Evolutionary conservation across 257 asterid genomes (phyloP), one percentile per base, ranked within the genome.

Genomic region (Coffea eugenioides): DNA sequence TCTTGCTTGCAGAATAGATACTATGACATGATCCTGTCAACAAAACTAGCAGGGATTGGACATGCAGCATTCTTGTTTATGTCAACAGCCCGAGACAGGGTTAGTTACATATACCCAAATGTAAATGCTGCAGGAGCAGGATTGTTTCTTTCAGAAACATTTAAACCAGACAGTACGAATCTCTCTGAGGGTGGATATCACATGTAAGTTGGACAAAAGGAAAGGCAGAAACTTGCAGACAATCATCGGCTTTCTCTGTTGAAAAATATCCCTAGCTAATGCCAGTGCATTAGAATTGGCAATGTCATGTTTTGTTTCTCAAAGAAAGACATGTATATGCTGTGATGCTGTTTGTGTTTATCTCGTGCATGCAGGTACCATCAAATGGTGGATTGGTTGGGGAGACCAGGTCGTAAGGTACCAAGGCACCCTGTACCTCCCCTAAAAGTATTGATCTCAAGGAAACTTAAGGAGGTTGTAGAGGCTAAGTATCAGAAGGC

Each of bases 101-200:
- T 88, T 21, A 92, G 98, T 88, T 94, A 92, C 56, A 10, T 91
- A 64, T 94, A 94, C 84, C 98, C 98, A 5, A 90, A 94, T 46
- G 98, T 90, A 62, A 94, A 94, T 69, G 84, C 94, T 68, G 97
- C 94, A 5, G 98, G 97, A 25, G 96, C 98, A 25, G 97, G 97
- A 69, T 81, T 94, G 57, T 68, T 94, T 73, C 85, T 94, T 27
- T 84, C 96, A 9, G 89, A 94, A 79, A 87, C 92, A 5, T 92
- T 92, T 80, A 89, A 90, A 8, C 84, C 98, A 11, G 89, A 92
- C 2, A 88, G 81, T 76, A 11, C 56, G 36, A 94, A 88, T 84
- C 90, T 94, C 45, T 80, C 97, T 0, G 97, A 94, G 48, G 94
- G 92, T 14, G 98, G 98, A 76, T 94, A 82, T 79, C 77, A 90